Percentiles rank a stretch among this genome's conserved stretches.
Evolutionary conservation across 2,329 filamentous ascomycete genomes (phyloP).

Genomic region (Fusarium burgessii): DNA sequence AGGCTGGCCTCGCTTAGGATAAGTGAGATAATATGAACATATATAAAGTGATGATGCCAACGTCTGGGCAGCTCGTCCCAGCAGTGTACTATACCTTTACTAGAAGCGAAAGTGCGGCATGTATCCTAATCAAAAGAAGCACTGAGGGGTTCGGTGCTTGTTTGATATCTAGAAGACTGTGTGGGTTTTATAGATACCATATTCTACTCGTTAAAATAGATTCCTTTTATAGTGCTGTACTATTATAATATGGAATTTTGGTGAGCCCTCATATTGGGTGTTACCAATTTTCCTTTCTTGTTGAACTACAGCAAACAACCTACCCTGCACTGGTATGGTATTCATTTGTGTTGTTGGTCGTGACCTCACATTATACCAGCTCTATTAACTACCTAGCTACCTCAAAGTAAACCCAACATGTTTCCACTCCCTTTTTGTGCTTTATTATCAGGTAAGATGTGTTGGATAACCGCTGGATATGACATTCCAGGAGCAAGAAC

Average conservation of each 20-base stretch:
- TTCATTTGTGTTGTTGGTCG: too few species aligned
- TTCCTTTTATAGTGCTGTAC: neutral
- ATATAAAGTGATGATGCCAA: neutral
- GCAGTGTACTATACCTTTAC: conserved; percentile 37
- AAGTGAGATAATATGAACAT: neutral
- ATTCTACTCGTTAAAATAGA: neutral
- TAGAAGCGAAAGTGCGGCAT: conserved; percentile 9
- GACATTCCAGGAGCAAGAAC: neutral
- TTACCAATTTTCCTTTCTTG: neutral
- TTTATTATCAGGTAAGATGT: too few species aligned
- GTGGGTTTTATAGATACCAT: conserved; percentile 16
- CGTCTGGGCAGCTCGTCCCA: neutral
- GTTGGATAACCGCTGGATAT: too few species aligned
- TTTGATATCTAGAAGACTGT: neutral
- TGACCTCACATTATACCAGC: too few species aligned
- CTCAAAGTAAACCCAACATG: too few species aligned
- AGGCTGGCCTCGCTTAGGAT: conserved; percentile 43
- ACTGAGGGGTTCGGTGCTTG: conserved; percentile 2
- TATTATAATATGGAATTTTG: neutral
- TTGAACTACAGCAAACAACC: neutral
- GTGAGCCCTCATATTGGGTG: neutral
- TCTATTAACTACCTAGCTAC: neutral
- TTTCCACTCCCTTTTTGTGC: too few species aligned
- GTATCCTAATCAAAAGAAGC: conserved; percentile 27
- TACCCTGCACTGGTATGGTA: neutral